A percentile compares a stretch with the other conserved stretches of the same genome.
These are phyloP conservation scores for Avena atlantica DNA, from an alignment of 176 grass and related monocot genomes.

Conservation along the genomic window DNA sequence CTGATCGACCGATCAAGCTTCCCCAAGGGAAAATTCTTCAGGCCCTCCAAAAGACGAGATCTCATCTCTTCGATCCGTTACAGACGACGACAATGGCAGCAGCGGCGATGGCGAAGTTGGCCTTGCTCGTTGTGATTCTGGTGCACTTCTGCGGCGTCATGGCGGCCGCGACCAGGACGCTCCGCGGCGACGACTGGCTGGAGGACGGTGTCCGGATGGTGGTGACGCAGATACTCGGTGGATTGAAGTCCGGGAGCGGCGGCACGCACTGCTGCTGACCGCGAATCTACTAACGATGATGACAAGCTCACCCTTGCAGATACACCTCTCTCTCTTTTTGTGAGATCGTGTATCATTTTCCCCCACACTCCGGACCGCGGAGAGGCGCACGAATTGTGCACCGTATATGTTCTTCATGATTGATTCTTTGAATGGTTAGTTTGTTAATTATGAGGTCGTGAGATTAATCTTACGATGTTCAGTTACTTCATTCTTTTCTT, in stretches of 20 bases:
- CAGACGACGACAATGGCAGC: neutral
- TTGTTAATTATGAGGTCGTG: too few relatives aligned
- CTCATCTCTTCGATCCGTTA: neutral
- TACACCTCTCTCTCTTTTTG: neutral
- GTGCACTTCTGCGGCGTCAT: neutral
- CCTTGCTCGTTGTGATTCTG: neutral
- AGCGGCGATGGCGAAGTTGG: neutral
- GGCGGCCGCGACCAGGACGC: neutral
- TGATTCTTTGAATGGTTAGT: neutral
- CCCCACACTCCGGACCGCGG: too few relatives aligned
- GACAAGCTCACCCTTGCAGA: neutral
- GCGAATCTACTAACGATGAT: neutral
- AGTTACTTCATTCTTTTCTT: neutral
- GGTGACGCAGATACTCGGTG: slow-evolving; percentile 10
- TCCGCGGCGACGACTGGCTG: slow-evolving; percentile 12
- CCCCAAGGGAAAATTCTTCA: neutral
- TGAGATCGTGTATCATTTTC: neutral
- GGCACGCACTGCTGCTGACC: slow-evolving; percentile 19
- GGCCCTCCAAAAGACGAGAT: neutral
- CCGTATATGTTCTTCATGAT: neutral
- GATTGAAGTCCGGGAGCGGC: neutral
- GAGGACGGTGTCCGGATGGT: neutral
- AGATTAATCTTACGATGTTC: too few relatives aligned
- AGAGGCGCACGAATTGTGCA: neutral
- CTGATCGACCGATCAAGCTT: neutral